These are phyloP conservation scores for Xerophyta viscosa DNA, from an alignment of 106 monocot species.

Conservation along the genomic window DNA sequence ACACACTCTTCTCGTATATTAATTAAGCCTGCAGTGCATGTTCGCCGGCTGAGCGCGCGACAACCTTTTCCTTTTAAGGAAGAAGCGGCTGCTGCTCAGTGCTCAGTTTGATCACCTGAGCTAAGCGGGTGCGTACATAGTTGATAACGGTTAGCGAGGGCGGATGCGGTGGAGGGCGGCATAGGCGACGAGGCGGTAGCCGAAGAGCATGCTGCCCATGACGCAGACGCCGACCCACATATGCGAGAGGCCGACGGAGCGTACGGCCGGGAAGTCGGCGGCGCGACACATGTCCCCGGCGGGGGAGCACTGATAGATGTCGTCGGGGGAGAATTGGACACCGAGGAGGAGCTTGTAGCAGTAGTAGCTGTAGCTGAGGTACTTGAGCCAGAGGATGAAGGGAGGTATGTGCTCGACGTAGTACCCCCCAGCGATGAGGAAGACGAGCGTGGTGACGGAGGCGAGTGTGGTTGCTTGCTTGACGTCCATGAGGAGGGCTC, in stretches of 20 bases:
- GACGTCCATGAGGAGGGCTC: constrained; percentile 75
- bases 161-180: constrained; percentile 29
- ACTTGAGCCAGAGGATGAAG: constrained; percentile 75
- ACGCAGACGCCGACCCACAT: constrained; percentile 74
- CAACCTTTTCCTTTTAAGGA: too few species aligned
- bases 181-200: constrained; percentile 65
- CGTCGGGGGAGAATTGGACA: constrained; percentile 38
- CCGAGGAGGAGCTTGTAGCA: constrained; percentile 75
- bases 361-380: constrained; percentile 78
- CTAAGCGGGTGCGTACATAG: too few species aligned
- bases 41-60: too few species aligned
- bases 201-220: constrained; percentile 73
- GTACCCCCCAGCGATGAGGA: constrained; percentile 80
- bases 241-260: constrained; percentile 45
- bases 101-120: too few species aligned
- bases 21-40: too few species aligned
- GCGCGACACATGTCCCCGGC: constrained; percentile 41
- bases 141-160: background rate
- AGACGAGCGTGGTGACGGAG: constrained; percentile 67
- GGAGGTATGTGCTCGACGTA: constrained; percentile 74
- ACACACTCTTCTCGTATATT: too few species aligned
- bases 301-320: constrained; percentile 39
- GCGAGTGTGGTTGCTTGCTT: constrained; percentile 82
- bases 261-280: constrained; percentile 42
- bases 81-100: too few species aligned